Conservation (phyloP, 495 filamentous ascomycete genomes). For the Xeromyces bisporus region DNA sequence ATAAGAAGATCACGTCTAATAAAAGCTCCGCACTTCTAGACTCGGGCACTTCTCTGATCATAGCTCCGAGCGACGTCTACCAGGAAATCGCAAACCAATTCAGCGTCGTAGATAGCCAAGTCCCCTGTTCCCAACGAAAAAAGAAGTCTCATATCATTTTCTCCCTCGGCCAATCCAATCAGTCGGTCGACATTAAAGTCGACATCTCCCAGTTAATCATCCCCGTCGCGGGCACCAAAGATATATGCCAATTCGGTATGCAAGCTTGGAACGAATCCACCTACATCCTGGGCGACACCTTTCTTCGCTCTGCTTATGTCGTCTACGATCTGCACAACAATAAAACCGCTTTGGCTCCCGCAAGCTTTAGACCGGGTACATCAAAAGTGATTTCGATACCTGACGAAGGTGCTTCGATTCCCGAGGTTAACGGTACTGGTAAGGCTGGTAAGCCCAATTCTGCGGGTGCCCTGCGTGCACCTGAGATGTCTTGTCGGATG, state of each 20-base stretch:
- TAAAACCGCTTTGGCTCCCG: constrained; percentile 59
- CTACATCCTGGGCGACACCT: constrained; percentile 68
- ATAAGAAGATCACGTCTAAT: neutral
- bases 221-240: constrained; percentile 1
- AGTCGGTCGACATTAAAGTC: constrained; percentile 15
- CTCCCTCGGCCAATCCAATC: constrained; percentile 33
- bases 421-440: neutral
- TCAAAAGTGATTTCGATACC: neutral
- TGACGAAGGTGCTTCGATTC: neutral
- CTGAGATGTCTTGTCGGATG: no score
- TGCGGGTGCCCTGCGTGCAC: no score
- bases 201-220: constrained; percentile 13
- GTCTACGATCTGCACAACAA: constrained; percentile 77
- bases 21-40: constrained; percentile 45
- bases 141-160: constrained; percentile 46
- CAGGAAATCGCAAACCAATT: neutral
- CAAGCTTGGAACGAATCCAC: constrained; percentile 36
- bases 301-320: constrained; percentile 76
- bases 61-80: constrained; percentile 46
- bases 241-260: constrained; percentile 51
- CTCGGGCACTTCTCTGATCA: constrained; percentile 57
- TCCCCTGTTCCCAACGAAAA: constrained; percentile 45
- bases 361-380: constrained; percentile 49
- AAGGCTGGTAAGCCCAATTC: neutral
- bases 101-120: constrained; percentile 8